Conservation (phyloP, 306 rosid species). For the Lotus japonicus region DNA sequence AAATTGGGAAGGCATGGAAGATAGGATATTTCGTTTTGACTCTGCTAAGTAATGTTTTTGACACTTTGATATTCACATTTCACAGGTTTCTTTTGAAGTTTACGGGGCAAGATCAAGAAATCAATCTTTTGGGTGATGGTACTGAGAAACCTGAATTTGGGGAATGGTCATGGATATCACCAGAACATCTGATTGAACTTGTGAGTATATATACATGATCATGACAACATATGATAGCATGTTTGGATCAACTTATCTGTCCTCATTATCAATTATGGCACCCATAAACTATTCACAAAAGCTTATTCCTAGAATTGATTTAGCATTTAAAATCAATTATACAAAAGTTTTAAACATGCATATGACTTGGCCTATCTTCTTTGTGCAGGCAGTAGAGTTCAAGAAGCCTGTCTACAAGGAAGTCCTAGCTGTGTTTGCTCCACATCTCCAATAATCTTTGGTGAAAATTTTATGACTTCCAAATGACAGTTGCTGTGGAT, state of each 20-base stretch:
- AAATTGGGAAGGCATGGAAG: constrained; percentile 4
- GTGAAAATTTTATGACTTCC: background rate
- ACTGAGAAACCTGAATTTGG: constrained; percentile 93
- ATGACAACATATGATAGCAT: background rate
- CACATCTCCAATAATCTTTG: constrained; percentile 37
- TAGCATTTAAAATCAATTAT: too few species aligned
- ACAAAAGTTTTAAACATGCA: too few species aligned
- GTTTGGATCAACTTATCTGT: too few species aligned
- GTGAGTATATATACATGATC: constrained; percentile 39
- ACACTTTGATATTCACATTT: constrained; percentile 18
- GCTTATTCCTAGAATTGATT: too few species aligned
- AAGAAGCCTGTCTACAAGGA: constrained; percentile 91
- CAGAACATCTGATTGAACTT: constrained; percentile 50
- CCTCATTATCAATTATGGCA: too few species aligned
- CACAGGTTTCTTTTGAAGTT: constrained; percentile 75
- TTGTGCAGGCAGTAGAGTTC: constrained; percentile 73
- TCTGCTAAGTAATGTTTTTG: background rate
- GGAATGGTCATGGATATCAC: constrained; percentile 80
- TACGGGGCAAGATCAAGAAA: constrained; percentile 72
- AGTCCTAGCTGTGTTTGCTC: constrained; percentile 53
- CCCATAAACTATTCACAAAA: too few species aligned
- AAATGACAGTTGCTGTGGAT: background rate
- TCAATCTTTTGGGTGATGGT: constrained; percentile 93
- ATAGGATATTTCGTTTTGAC: background rate
- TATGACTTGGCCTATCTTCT: constrained; percentile 3